Percentiles rank a stretch among this genome's conserved stretches.
phyloP scores from a whole-genome alignment of 257 asterid species.

The Coffea canephora region DNA sequence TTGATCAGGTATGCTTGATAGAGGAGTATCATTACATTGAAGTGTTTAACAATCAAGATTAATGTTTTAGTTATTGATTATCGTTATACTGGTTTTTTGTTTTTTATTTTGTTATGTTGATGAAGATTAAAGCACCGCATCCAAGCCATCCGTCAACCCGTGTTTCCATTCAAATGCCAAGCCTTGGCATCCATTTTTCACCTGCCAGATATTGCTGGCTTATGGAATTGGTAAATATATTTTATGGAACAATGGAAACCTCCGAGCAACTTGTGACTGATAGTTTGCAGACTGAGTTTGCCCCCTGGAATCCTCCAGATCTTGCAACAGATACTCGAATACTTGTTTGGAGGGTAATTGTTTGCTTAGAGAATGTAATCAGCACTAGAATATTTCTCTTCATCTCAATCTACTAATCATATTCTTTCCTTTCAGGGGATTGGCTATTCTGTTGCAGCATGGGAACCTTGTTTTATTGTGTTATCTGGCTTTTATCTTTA shows the following conservation, averaged over 20 bases:
- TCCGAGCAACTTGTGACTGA: slow-evolving; percentile 55
- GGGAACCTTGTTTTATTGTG: slow-evolving; percentile 93
- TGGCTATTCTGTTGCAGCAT: slow-evolving; percentile 93
- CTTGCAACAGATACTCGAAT: slow-evolving; percentile 81
- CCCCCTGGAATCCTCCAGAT: slow-evolving; percentile 85
- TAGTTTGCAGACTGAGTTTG: slow-evolving; percentile 50
- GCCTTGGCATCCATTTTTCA: slow-evolving; percentile 92
- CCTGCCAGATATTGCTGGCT: slow-evolving; percentile 81
- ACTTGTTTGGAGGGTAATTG: slow-evolving; percentile 88
- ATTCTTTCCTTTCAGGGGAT: slow-evolving; percentile 69
- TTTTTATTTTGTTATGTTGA: slow-evolving; percentile 18
- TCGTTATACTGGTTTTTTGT: background rate
- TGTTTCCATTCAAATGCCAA: slow-evolving; percentile 83
- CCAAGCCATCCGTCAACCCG: slow-evolving; percentile 86
- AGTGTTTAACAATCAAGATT: background rate
- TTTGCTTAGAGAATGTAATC: slow-evolving; percentile 18
- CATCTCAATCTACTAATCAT: slow-evolving; percentile 14
- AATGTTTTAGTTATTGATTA: slow-evolving; percentile 10
- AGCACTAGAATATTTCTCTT: slow-evolving; percentile 8
- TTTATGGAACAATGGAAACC: slow-evolving; percentile 54
- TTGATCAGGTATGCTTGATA: slow-evolving; percentile 72
- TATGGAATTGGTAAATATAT: slow-evolving; percentile 58
- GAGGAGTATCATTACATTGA: slow-evolving; percentile 7
- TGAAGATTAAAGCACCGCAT: slow-evolving; percentile 84
- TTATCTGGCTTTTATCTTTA: slow-evolving; percentile 82